Conservation (phyloP, 139 green algal species). For the Ostreobium quekettii region DNA sequence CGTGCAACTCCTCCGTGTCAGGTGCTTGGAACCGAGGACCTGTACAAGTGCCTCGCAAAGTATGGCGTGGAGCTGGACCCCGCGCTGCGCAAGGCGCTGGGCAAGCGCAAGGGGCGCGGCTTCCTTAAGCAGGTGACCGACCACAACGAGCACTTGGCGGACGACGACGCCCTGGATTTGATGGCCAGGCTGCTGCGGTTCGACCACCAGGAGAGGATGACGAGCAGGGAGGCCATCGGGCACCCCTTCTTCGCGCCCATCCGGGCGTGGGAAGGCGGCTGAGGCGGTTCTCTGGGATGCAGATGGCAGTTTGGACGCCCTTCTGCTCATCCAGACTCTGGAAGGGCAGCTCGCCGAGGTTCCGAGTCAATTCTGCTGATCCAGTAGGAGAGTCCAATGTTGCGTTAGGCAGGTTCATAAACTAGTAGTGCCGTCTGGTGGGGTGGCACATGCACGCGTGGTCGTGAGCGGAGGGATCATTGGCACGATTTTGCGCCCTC, state of each 20-base stretch:
- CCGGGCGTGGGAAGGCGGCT: conserved; percentile 22
- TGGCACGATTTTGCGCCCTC: no score
- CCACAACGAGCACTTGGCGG: conserved; percentile 88
- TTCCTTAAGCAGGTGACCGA: conserved; percentile 88
- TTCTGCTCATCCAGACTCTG: no score
- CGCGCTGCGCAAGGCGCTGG: conserved; percentile 77
- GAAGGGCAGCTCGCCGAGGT: no score
- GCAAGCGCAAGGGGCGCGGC: conserved; percentile 65
- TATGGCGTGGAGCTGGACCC: conserved; percentile 94
- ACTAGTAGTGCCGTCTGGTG: no score
- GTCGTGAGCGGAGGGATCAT: no score
- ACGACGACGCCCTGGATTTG: conserved; percentile 79
- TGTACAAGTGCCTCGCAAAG: conserved; percentile 74
- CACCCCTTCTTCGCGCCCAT: conserved; percentile 91
- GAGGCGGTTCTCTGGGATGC: no score
- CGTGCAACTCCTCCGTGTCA: no score
- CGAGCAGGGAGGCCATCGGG: conserved; percentile 84
- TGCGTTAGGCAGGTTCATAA: no score
- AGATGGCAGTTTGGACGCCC: no score
- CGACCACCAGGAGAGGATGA: conserved; percentile 84
- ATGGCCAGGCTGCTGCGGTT: conserved; percentile 82
- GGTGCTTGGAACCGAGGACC: conserved; percentile 81
- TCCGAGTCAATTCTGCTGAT: no score
- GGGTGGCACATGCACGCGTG: no score
- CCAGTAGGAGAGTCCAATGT: no score